A percentile compares a stretch with the other conserved stretches of the same genome.
Evolutionary conservation across 1,284 basidiomycete species (phyloP).

Genomic region (Xerocomus alliaceus): DNA sequence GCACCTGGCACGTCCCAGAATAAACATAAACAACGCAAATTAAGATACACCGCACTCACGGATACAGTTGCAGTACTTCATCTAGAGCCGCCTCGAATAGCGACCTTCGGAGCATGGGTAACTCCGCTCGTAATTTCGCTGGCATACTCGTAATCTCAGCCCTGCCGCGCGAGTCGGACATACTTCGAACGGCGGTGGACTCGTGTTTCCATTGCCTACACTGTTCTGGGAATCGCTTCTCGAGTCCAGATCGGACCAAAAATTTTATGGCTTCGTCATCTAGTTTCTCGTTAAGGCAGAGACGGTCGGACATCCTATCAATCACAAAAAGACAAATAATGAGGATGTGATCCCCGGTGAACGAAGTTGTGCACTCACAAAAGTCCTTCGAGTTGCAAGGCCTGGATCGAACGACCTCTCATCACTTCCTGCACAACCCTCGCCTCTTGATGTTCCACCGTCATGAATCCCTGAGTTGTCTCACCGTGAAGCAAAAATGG

Average conservation of each 20-base stretch:
- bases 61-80: slow-evolving; percentile 22
- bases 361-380: not conserved
- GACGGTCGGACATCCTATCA: not conserved
- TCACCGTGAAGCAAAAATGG: slow-evolving; percentile 47
- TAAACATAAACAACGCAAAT: not conserved
- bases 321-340: not conserved
- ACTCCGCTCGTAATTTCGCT: not conserved
- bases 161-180: not conserved
- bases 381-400: not conserved
- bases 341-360: not conserved
- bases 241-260: not conserved
- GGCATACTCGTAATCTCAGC: not conserved
- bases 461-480: slow-evolving; percentile 45
- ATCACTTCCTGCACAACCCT: slow-evolving; percentile 2
- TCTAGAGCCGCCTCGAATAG: slow-evolving; percentile 4
- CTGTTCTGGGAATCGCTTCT: not conserved
- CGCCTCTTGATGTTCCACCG: slow-evolving; percentile 29
- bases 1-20: slow-evolving; percentile 11
- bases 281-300: not conserved
- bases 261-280: not conserved
- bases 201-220: not conserved
- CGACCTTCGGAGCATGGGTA: not conserved
- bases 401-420: not conserved
- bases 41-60: slow-evolving; percentile 27
- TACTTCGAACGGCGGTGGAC: not conserved